phyloP scores from a whole-genome alignment of 2,329 filamentous ascomycete genomes.

The Trichophyton benhamiae region DNA sequence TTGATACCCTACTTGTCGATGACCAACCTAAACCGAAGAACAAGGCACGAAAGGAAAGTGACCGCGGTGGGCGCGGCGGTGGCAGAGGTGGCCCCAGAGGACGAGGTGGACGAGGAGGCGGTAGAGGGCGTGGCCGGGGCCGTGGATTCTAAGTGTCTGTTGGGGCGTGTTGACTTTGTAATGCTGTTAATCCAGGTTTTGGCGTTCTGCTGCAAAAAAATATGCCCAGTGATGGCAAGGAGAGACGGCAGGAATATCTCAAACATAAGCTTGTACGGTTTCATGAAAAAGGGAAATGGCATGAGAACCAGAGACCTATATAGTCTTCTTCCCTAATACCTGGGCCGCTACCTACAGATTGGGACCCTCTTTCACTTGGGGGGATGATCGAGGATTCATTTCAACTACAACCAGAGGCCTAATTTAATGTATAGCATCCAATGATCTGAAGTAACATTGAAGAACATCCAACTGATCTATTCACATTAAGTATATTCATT shows the following conservation, averaged over 20 bases:
- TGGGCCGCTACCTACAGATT: neutral
- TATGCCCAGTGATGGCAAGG: neutral
- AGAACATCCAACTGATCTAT: neutral
- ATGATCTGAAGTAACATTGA: neutral
- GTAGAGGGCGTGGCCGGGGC: slow-evolving; percentile 44
- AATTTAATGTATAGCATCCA: neutral
- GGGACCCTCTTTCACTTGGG: neutral
- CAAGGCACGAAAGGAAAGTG: slow-evolving; percentile 86
- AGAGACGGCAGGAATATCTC: neutral
- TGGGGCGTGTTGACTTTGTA: neutral
- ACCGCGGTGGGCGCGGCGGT: slow-evolving; percentile 41
- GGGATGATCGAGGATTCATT: neutral
- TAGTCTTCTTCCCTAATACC: neutral
- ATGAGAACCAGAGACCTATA: neutral
- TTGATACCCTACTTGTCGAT: slow-evolving; percentile 91
- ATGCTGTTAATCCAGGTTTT: neutral
- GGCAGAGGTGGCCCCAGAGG: slow-evolving; percentile 35
- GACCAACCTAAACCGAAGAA: slow-evolving; percentile 98
- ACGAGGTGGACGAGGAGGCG: slow-evolving; percentile 41
- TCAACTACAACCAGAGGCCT: neutral
- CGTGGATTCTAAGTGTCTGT: slow-evolving; percentile 20
- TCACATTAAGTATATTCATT: neutral
- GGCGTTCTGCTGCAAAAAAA: neutral
- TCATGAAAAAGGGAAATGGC: neutral
- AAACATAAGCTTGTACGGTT: neutral